A percentile compares a stretch with the other conserved stretches of the same genome.
Evolutionary conservation across 2,329 filamentous ascomycete genomes (phyloP).

Genomic region (Tolypocladium capitatum): DNA sequence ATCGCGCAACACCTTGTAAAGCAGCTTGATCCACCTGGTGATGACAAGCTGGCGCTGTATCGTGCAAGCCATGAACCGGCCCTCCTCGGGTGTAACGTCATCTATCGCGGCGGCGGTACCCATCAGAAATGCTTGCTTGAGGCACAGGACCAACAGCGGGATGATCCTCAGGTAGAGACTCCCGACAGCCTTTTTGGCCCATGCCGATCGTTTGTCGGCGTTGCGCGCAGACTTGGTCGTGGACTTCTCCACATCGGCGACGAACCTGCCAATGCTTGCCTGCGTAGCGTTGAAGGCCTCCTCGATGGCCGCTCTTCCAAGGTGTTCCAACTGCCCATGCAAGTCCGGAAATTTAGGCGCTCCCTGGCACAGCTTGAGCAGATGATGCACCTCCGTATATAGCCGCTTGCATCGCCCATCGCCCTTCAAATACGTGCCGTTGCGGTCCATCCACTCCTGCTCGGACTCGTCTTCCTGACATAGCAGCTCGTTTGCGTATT

Average conservation of each 20-base stretch:
- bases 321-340: background rate
- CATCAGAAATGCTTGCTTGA: conserved; percentile 10
- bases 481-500: background rate
- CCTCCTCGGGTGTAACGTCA: background rate
- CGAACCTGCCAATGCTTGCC: background rate
- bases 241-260: background rate
- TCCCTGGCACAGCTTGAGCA: background rate
- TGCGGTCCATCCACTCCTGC: background rate
- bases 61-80: conserved; percentile 4
- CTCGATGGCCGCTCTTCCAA: background rate
- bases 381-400: background rate
- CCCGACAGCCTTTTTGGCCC: conserved; percentile 1
- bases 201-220: background rate
- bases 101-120: conserved; percentile 4
- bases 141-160: conserved; percentile 11
- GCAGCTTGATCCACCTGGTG: background rate
- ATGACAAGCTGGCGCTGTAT: conserved; percentile 1
- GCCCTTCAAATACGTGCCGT: background rate
- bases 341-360: background rate
- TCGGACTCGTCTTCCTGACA: background rate
- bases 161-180: conserved; percentile 10
- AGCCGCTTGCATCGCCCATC: background rate
- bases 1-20: background rate
- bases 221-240: background rate
- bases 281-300: background rate